Base-by-base conservation (phyloP, 169 alveolate genomes). In the Babesia ovis region DNA sequence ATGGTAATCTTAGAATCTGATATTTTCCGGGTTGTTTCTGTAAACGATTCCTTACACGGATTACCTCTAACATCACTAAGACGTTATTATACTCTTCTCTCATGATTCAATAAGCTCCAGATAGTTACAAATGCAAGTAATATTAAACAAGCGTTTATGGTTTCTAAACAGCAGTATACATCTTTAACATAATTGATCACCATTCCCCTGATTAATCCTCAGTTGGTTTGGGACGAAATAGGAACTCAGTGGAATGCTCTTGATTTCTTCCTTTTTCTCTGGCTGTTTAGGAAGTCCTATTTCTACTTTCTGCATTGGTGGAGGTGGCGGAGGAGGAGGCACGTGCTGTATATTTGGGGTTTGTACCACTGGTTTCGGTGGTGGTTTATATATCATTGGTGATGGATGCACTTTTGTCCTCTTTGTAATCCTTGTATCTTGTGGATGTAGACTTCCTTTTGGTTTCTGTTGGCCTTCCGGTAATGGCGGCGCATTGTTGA, bases 171-270 rank as follows among this genome's bases (percentile, higher is more conserved):
- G n/a, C n/a, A n/a, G n/a, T n/a, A n/a, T n/a, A n/a, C n/a, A n/a
- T n/a, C n/a, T n/a, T n/a, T n/a, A n/a, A n/a, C n/a, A n/a, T n/a
- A n/a, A n/a, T n/a, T n/a, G n/a, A n/a, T n/a, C n/a, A n/a, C n/a
- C n/a, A n/a, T 59, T 59, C 8, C 70, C 53, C 54, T 37, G 48
- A n/a, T 45, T 50, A 5, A 64, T 20, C 77, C 87, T 79, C 3
- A 79, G 68, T 23, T 79, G 87, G 31, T 68, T 59, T 3, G 87
- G 87, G 12, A 79, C 83, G 23, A 79, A 79, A 31, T 79, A 79
- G 12, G 70, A 54, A 41, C 64, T 68, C 0, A 79, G 37, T 11
- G 87, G 87, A 12, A 70, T 55, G n/a, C 34, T 46, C 32, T 27
- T 31, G 42, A 16, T 22, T 25, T 48, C 66, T 2, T 20, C 2